phyloP scores from a whole-genome alignment of 768 basidiomycete genomes.

The Lactarius trivialis region DNA sequence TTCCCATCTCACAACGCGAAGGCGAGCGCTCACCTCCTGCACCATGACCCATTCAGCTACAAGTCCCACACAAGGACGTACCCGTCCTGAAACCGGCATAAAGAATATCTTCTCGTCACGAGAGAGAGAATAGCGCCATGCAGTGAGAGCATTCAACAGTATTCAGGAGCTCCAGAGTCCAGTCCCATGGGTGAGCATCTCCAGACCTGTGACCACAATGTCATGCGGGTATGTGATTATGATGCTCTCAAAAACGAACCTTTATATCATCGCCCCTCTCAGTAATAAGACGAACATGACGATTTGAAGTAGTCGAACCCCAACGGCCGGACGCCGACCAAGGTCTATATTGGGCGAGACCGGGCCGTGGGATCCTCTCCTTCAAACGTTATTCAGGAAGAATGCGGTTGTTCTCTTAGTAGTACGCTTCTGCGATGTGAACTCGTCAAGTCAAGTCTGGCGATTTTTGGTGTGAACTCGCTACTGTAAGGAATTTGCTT shows the following conservation, averaged over 20 bases:
- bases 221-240: neutral
- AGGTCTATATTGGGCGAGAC: too few species aligned
- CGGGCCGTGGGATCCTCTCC: too few species aligned
- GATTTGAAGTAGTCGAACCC: conserved; percentile 31
- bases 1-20: neutral
- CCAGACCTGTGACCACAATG: conserved; percentile 50
- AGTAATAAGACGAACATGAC: conserved; percentile 53
- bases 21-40: conserved; percentile 52
- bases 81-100: conserved; percentile 92
- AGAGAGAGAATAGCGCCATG: conserved; percentile 84
- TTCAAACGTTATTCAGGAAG: too few species aligned
- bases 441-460: neutral
- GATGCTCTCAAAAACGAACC: conserved; percentile 37
- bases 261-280: conserved; percentile 94
- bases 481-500: too few species aligned
- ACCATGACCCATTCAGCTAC: conserved; percentile 91
- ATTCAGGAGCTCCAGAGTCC: conserved; percentile 45
- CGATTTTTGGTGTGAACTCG: neutral
- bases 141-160: conserved; percentile 65
- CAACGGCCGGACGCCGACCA: conserved; percentile 35
- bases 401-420: neutral
- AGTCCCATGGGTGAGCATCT: conserved; percentile 43
- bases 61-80: conserved; percentile 87
- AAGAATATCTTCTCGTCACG: conserved; percentile 67
- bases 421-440: neutral